Percentiles rank a stretch among this genome's conserved stretches.
Evolutionary conservation across 768 basidiomycete genomes (phyloP).

Genomic region (Pisolithus sp.): DNA sequence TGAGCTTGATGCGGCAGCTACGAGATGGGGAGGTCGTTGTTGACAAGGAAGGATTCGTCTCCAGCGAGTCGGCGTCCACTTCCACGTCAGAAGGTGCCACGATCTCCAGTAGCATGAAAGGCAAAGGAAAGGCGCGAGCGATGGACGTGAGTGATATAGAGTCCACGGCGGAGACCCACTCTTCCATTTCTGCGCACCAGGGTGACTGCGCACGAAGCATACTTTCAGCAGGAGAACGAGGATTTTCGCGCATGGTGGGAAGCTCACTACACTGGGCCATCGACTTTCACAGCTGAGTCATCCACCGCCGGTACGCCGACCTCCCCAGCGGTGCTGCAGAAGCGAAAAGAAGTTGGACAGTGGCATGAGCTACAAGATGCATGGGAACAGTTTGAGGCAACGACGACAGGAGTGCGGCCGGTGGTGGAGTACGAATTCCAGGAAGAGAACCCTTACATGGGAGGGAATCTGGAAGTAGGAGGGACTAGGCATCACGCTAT

Average conservation of each 20-base stretch:
- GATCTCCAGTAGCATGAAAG: constrained; percentile 43
- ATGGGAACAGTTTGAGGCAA: constrained; percentile 82
- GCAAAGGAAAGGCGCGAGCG: constrained; percentile 51
- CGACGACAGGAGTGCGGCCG: constrained; percentile 53
- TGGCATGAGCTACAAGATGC: constrained; percentile 70
- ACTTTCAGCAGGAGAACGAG: constrained; percentile 63
- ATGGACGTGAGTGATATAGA: constrained; percentile 8
- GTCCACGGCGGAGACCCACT: not conserved
- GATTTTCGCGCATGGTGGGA: constrained; percentile 62
- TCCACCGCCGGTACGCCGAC: not conserved
- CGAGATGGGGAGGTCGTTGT: constrained; percentile 74
- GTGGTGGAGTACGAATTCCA: constrained; percentile 66
- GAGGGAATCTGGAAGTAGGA: constrained; percentile 42
- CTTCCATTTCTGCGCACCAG: constrained; percentile 5
- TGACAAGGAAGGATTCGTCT: constrained; percentile 72
- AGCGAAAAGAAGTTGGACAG: constrained; percentile 6
- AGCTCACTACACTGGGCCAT: constrained; percentile 28
- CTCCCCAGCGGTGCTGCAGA: not conserved
- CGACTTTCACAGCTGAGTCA: not conserved
- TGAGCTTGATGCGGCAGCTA: constrained; percentile 80
- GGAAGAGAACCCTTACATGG: constrained; percentile 68
- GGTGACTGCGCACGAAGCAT: constrained; percentile 54
- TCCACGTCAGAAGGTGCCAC: not conserved
- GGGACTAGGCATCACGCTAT: constrained; percentile 41
- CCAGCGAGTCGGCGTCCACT: constrained; percentile 30